Evolutionary conservation across 1,139 yeast genomes (phyloP), one percentile per base, ranked within the genome.

Genomic region (Debaryomyces coudertii): DNA sequence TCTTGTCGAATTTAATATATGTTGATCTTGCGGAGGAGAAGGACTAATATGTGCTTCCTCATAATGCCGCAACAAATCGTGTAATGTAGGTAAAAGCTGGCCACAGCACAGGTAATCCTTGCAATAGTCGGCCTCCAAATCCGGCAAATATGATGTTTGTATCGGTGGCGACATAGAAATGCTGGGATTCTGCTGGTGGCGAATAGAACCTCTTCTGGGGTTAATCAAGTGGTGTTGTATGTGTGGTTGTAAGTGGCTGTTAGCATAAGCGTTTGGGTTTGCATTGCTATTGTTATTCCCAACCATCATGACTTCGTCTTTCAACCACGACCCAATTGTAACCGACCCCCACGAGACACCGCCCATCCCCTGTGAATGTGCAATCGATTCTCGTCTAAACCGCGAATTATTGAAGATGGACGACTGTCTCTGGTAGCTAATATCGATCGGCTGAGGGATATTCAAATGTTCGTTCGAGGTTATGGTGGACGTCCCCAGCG

Each of bases 301-400:
- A 45, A 76, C 66, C 81, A 71, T 73, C 79, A 80, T 77, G 31
- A 89, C 96, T 65, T 93, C 99, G 63, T 93, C 98, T 63, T 90
- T 87, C 34, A 93, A 74, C 98, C 98, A 93, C 18, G 95, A 85
- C 8, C 98, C 97, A 38, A 93, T 92, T 20, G 96, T 87, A 49
- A 90, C 83, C 2, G 96, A 90, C 22, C 98, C 98, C 97, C 97
- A 93, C n/a, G 96, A 86, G 31, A 93, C 88, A 43, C 98, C 98
- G 36, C 98, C 98, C 84, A 92, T 88, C 7, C 98, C 98, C 64
- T 90, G 97, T 2, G 96, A 87, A 65, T 92, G 98, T 20, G 97
- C 97, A 49, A 93, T 84, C 49, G 92, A 84, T 58, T 92, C 98
- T 50, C 98, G 76, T 57, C 96, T 80, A 50, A 83, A 76, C 44